phyloP scores from a whole-genome alignment of 2,329 filamentous ascomycete genomes.

The Sclerotinia borealis region DNA sequence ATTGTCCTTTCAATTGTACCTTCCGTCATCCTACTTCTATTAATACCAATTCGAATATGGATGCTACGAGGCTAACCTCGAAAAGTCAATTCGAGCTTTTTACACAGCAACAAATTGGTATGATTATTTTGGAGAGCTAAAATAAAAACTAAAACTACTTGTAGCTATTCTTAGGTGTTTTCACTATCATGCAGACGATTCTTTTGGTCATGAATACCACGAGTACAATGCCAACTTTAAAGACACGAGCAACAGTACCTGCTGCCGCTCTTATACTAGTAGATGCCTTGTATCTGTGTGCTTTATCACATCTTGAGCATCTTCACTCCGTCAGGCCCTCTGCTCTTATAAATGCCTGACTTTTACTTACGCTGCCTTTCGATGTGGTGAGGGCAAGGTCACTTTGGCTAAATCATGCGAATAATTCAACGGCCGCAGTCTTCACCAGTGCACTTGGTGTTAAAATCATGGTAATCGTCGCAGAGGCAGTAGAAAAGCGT shows the following conservation, averaged over 20 bases:
- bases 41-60: constrained; percentile 19
- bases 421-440: constrained; percentile 30
- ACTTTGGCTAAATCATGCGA: constrained; percentile 26
- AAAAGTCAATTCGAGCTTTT: constrained; percentile 21
- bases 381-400: constrained; percentile 24
- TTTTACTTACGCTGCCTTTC: constrained; percentile 26
- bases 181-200: constrained; percentile 20
- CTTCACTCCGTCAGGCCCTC: constrained; percentile 24
- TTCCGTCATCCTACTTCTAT: constrained; percentile 18
- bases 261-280: constrained; percentile 19
- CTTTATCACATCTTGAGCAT: constrained; percentile 26
- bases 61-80: constrained; percentile 16
- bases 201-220: constrained; percentile 17
- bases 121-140: not conserved
- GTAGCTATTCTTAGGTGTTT: constrained; percentile 30
- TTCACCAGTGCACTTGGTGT: constrained; percentile 34
- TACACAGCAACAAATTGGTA: constrained; percentile 24
- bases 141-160: not conserved
- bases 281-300: constrained; percentile 19
- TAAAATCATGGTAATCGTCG: constrained; percentile 32
- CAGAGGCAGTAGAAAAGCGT: constrained; percentile 38
- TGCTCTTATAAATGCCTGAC: constrained; percentile 23
- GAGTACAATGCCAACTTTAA: constrained; percentile 8
- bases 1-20: constrained; percentile 22
- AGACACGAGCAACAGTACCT: constrained; percentile 17